phyloP scores from a whole-genome alignment of 2,329 filamentous ascomycete genomes.

The Colletotrichum liriopes region DNA sequence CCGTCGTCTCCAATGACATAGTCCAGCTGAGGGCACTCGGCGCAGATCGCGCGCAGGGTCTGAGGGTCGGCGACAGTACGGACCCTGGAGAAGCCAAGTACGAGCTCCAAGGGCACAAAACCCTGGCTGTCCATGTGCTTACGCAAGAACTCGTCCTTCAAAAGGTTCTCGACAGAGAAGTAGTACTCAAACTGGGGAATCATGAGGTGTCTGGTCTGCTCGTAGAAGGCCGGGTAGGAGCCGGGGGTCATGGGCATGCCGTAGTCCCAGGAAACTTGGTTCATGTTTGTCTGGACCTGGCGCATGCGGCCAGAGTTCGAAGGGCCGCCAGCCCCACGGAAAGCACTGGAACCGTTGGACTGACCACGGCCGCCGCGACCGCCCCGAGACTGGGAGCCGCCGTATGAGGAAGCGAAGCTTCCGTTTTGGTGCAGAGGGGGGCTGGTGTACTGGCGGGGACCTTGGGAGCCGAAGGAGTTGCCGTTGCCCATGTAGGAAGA shows the following conservation, averaged over 20 bases:
- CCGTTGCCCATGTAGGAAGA: slow-evolving; percentile 54
- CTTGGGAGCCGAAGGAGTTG: slow-evolving; percentile 49
- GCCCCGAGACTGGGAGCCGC: slow-evolving; percentile 36
- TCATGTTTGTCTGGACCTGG: slow-evolving; percentile 54
- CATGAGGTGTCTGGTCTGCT: slow-evolving; percentile 48
- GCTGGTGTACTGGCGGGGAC: slow-evolving; percentile 57
- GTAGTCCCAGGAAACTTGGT: slow-evolving; percentile 56
- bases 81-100: slow-evolving; percentile 90
- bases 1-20: slow-evolving; percentile 83
- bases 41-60: slow-evolving; percentile 65
- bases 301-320: slow-evolving; percentile 51
- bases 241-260: slow-evolving; percentile 48
- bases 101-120: slow-evolving; percentile 85
- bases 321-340: slow-evolving; percentile 32
- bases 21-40: slow-evolving; percentile 81
- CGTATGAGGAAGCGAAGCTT: slow-evolving; percentile 35
- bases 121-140: slow-evolving; percentile 96
- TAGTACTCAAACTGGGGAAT: slow-evolving; percentile 85
- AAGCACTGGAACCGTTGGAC: slow-evolving; percentile 31
- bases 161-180: slow-evolving; percentile 95
- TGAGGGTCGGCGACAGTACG: slow-evolving; percentile 70
- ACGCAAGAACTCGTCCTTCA: slow-evolving; percentile 92
- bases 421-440: slow-evolving; percentile 59
- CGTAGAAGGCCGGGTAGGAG: slow-evolving; percentile 29
- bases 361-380: slow-evolving; percentile 40